Percentiles rank a stretch among this genome's conserved stretches.
Conservation (phyloP, 768 basidiomycete genomes). For the Kwoniella sp. region DNA sequence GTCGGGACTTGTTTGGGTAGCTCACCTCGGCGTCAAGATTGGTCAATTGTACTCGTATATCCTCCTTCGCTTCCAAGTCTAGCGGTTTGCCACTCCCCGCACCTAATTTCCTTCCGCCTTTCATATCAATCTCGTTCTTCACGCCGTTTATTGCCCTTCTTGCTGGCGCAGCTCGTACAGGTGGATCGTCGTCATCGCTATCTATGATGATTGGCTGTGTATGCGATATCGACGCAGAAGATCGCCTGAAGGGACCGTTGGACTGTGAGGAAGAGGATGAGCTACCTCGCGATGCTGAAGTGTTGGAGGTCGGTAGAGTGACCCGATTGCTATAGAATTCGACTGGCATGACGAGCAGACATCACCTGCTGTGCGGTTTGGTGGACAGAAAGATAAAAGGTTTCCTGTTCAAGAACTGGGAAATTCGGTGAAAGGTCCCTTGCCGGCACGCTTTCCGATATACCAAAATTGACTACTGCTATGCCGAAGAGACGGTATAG, state of each 20-base stretch:
- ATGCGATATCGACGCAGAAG: neutral
- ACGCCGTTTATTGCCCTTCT: neutral
- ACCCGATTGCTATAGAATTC: slow-evolving; percentile 3
- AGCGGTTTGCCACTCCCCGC: neutral
- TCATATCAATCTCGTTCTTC: slow-evolving; percentile 1
- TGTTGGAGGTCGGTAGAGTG: neutral
- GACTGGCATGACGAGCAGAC: neutral
- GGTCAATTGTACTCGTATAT: slow-evolving; percentile 24
- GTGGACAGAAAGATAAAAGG: no score
- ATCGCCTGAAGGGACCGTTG: neutral
- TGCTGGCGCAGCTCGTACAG: neutral
- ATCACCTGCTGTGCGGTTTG: no score
- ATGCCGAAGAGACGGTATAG: no score
- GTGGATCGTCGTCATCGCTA: slow-evolving; percentile 26
- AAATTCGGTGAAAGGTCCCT: no score
- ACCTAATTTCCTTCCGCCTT: neutral
- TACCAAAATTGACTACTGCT: no score
- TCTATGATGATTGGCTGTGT: slow-evolving; percentile 20
- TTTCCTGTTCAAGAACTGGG: no score
- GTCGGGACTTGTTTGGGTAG: neutral
- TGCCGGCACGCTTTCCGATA: no score
- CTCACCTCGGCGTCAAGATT: slow-evolving; percentile 47
- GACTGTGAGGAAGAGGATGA: slow-evolving; percentile 3
- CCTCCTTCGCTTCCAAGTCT: slow-evolving; percentile 33
- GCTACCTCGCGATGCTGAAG: slow-evolving; percentile 3